Conservation (phyloP, 495 filamentous ascomycete genomes). For the Penicillium robsamsonii region DNA sequence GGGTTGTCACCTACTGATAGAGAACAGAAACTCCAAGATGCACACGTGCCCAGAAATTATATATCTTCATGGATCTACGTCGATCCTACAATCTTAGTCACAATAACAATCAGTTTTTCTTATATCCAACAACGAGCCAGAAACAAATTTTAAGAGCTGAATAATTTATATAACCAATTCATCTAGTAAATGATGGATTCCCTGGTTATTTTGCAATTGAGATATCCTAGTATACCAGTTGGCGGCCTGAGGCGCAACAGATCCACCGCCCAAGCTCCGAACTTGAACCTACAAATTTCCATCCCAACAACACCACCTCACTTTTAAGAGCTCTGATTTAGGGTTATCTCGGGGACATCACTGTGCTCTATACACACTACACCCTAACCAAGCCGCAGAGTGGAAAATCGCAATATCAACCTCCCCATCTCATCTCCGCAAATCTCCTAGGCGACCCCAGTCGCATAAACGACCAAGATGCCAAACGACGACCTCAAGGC, state of each 20-base stretch:
- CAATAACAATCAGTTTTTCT: background rate
- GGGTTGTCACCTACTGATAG: background rate
- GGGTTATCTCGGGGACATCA: background rate
- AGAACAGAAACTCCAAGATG: background rate
- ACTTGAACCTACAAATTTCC: constrained; percentile 6
- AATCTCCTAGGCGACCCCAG: background rate
- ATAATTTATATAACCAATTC: no score
- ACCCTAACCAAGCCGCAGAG: no score
- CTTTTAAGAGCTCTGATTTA: background rate
- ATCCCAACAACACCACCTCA: constrained; percentile 4
- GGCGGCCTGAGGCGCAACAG: constrained; percentile 3
- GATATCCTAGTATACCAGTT: constrained; percentile 1
- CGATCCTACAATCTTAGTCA: background rate
- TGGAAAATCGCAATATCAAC: background rate
- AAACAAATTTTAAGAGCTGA: background rate
- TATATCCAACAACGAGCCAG: background rate
- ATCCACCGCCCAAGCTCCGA: constrained; percentile 12
- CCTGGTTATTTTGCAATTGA: background rate
- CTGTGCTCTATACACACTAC: background rate
- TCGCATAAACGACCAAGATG: constrained; percentile 26
- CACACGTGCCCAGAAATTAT: background rate
- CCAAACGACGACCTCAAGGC: constrained; percentile 54
- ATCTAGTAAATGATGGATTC: background rate
- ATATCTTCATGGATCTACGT: background rate
- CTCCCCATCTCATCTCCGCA: background rate